phyloP scores from a whole-genome alignment of 257 asterid genomes.

The Nicotiana paniculata region DNA sequence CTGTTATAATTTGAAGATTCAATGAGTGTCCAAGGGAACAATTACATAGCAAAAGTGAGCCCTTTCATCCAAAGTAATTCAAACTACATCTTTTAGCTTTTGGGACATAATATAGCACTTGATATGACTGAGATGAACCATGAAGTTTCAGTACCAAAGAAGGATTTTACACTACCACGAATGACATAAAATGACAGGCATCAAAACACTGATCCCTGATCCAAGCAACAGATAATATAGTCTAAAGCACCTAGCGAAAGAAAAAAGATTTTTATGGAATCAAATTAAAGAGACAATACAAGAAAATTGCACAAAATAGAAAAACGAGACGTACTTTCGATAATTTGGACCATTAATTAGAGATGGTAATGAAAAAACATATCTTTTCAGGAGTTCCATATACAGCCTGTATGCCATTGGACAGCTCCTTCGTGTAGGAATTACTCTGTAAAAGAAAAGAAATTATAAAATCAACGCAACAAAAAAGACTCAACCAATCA shows the following conservation, averaged over 20 bases:
- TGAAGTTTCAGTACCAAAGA: not conserved
- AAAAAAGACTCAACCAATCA: not conserved
- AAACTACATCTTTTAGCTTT: not conserved
- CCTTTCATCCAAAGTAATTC: not conserved
- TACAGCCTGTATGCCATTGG: constrained; percentile 81
- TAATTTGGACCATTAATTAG: constrained; percentile 69
- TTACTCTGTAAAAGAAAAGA: constrained; percentile 42
- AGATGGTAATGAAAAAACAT: constrained; percentile 71
- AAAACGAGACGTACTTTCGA: constrained; percentile 38
- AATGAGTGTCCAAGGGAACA: not conserved
- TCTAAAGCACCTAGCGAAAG: not conserved
- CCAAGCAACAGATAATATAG: not conserved
- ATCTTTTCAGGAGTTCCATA: constrained; percentile 80
- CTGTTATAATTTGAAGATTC: not conserved
- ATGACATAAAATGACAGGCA: not conserved
- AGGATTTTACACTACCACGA: not conserved
- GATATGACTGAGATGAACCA: not conserved
- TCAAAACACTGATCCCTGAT: not conserved
- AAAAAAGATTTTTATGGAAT: not conserved
- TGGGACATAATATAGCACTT: not conserved
- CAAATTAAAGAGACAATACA: not conserved
- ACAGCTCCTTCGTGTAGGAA: constrained; percentile 60
- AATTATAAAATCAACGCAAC: not conserved
- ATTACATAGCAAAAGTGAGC: not conserved
- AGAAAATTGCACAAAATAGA: not conserved